Percentiles rank a stretch among this genome's conserved stretches.
Conservation (phyloP, 2,329 filamentous ascomycete genomes). For the Venturia nashicola region DNA sequence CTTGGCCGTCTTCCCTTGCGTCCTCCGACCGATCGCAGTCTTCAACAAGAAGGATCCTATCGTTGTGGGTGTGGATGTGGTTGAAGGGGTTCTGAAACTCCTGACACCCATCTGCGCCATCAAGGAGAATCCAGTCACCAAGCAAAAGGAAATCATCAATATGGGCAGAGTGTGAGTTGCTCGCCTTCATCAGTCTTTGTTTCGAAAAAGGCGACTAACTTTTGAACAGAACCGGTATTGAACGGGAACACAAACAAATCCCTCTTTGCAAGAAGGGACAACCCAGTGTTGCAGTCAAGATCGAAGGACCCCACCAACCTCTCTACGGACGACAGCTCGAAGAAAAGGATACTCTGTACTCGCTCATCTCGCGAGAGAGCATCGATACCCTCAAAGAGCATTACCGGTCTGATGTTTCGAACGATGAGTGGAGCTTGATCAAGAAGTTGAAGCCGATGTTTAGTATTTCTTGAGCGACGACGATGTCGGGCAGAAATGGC, state of each 20-base stretch:
- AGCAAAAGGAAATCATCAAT: constrained; percentile 69
- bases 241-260: constrained; percentile 95
- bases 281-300: constrained; percentile 95
- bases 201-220: background rate
- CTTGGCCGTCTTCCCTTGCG: constrained; percentile 91
- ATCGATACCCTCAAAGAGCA: constrained; percentile 96
- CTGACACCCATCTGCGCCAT: constrained; percentile 85
- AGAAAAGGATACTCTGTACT: constrained; percentile 81
- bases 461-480: constrained; percentile 54
- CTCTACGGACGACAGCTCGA: constrained; percentile 91
- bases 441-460: constrained; percentile 93
- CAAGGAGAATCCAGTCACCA: constrained; percentile 62
- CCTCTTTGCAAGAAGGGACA: constrained; percentile 87
- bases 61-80: constrained; percentile 86
- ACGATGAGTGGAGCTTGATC: constrained; percentile 90
- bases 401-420: constrained; percentile 74
- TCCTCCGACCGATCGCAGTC: constrained; percentile 76
- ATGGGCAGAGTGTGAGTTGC: constrained; percentile 82
- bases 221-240: constrained; percentile 67
- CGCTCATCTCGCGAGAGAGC: constrained; percentile 69
- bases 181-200: background rate
- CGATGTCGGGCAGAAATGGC: background rate
- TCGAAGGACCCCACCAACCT: constrained; percentile 87
- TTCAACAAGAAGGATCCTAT: constrained; percentile 99
- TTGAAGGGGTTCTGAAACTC: constrained; percentile 76